Percentiles rank a stretch among this genome's conserved stretches.
Evolutionary conservation across 169 alveolate species (phyloP).

Genomic region (Cryptosporidium muris): DNA sequence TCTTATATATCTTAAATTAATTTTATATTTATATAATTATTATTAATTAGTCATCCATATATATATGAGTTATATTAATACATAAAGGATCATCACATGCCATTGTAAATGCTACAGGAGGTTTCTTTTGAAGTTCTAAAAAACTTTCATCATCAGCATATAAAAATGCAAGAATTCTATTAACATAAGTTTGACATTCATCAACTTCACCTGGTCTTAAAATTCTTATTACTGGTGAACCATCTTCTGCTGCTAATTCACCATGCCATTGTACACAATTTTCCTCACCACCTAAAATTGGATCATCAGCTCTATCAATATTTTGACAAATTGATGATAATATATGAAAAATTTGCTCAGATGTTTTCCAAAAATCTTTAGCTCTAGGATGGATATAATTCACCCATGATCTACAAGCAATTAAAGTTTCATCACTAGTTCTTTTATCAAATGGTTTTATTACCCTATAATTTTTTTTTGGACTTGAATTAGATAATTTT

Average conservation of each 20-base stretch:
- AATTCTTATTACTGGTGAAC: slow-evolving; percentile 85
- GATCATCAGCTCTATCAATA: slow-evolving; percentile 85
- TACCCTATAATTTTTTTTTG: background rate
- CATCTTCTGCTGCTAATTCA: slow-evolving; percentile 81
- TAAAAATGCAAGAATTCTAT: slow-evolving; percentile 86
- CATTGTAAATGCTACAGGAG: slow-evolving; percentile 85
- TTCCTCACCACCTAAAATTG: slow-evolving; percentile 87
- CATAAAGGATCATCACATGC: slow-evolving; percentile 89
- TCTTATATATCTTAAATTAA: too few species aligned
- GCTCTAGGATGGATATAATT: slow-evolving; percentile 92
- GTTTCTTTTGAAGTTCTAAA: slow-evolving; percentile 84
- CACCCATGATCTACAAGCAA: slow-evolving; percentile 88
- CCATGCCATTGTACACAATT: slow-evolving; percentile 91
- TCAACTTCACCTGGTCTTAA: slow-evolving; percentile 83
- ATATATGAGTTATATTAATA: slow-evolving; percentile 88
- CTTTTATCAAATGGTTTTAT: slow-evolving; percentile 77
- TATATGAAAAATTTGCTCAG: slow-evolving; percentile 83
- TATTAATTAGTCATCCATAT: slow-evolving; percentile 78
- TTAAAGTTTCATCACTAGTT: slow-evolving; percentile 86
- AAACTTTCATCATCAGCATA: slow-evolving; percentile 89
- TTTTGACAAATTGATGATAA: slow-evolving; percentile 85
- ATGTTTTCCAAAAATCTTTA: slow-evolving; percentile 86
- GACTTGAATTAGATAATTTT: slow-evolving; percentile 39
- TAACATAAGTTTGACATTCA: slow-evolving; percentile 86
- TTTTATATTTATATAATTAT: background rate